Evolutionary conservation across 768 basidiomycete genomes (phyloP), one percentile per base, ranked within the genome.

Genomic region (Lyophyllum semitale): DNA sequence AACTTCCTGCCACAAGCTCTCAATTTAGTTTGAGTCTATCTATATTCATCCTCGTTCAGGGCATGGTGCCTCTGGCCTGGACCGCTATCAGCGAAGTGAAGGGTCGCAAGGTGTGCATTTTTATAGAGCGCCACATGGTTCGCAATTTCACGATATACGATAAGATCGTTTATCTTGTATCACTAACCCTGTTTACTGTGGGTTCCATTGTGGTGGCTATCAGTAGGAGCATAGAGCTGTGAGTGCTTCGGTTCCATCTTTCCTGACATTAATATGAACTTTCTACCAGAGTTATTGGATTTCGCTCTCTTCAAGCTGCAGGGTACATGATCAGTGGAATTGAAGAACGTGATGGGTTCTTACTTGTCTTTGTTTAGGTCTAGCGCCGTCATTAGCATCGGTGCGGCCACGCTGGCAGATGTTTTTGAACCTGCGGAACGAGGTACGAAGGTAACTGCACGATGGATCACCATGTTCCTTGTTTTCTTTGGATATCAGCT

Each of bases 371-470:
- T 33, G 3, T 23, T 4, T 15, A 65, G 64, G 15, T 65, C 64
- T 17, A 62, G 60, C 33, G 64, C 64, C 15, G 60, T 63, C 26
- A 59, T 63, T 23, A 67, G 85, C 0, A 84, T 92, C 51, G 92
- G 91, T 4, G 88, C 88, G 0, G 89, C 87, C 13, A 88, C 89
- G 3, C 72, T 93, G 3, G 89, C 89, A 1, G 90, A 92, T 65
- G 85, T 92, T 3, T 92, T 83, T 60, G 89, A 91, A 23, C 82
- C 87, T 0, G 74, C 77, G 11, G 87, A 91, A 65, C 77, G 91
- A 48, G 92, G 92, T 4, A 83, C 79, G 18, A 88, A 83, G 70
- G 77, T 74, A 57, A 40, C 43, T 3, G 20, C 44, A 20, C 27
- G 18, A 26, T 22, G 38, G 18, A n/a, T 8, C 37, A 27, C 18